These are phyloP conservation scores for Ricinus communis DNA, from an alignment of 345 rosid genomes.

Conservation along the genomic window DNA sequence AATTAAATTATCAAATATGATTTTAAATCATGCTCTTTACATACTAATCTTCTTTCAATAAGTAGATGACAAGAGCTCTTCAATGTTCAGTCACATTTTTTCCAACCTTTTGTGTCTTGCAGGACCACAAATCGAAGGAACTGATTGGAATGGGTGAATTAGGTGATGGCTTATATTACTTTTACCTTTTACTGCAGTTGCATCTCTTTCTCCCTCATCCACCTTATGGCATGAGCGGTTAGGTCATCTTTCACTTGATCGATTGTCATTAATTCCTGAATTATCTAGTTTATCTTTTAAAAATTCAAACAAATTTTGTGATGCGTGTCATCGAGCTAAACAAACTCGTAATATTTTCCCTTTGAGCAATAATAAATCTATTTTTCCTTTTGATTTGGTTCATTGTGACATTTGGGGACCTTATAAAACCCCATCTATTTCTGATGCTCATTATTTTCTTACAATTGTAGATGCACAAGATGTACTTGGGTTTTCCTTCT, in stretches of 20 bases:
- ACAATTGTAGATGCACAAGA: neutral
- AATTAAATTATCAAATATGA: neutral
- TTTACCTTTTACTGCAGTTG: neutral
- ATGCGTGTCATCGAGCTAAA: neutral
- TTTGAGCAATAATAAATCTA: too few relatives aligned
- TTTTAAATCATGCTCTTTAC: neutral
- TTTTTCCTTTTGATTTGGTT: neutral
- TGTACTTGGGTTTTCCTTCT: neutral
- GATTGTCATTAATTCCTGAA: neutral
- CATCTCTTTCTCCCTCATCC: neutral
- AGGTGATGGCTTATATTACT: conserved; percentile 12
- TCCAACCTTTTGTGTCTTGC: neutral
- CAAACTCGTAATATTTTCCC: neutral
- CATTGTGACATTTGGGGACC: neutral
- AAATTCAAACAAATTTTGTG: neutral
- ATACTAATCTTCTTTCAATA: neutral
- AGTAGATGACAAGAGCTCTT: neutral
- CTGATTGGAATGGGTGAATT: conserved; percentile 10
- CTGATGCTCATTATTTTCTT: neutral
- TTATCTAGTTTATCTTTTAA: neutral
- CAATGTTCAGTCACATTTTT: neutral
- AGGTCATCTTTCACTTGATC: neutral
- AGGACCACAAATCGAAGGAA: neutral
- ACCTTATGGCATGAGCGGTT: neutral
- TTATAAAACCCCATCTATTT: neutral